Evolutionary conservation across 1,139 yeast genomes (phyloP), one percentile per base, ranked within the genome.

Genomic region (Pichia sp.): DNA sequence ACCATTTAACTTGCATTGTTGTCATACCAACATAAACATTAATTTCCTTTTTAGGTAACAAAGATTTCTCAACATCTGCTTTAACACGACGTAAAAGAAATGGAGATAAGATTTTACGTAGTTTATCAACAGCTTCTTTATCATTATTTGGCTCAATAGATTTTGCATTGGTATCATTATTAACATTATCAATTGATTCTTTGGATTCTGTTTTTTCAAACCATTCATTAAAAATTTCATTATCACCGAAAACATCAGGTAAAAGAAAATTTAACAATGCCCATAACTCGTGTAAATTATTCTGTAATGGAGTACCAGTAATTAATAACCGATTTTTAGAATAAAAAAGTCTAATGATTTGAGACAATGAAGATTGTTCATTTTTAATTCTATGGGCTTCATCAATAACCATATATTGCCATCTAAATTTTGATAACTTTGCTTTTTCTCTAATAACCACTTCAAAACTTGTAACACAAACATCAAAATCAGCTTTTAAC

Each of bases 301-400:
- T 93, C 65, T 93, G 99, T 54, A 93, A 72, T 0, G 99, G 99
- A 0, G 99, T 93, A 61, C 99, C 99, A 0, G 99, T 93, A 54
- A 93, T 91, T 52, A 93, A 73, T 48, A 93, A 73, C 59, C 99
- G 74, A 65, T 88, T 89, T 54, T 86, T 79, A 6, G 97, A 88
- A 64, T 87, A 84, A 64, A 93, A 90, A 48, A 89, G 73, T 58
- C 98, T 80, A 52, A 93, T 84, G 56, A 93, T 90, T 67, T 90
- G 96, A 0, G 96, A 89, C 53, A 93, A 74, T 52, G 95, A 81
- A 49, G 95, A 83, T 64, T 87, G 96, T 67, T 93, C 98, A 67
- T 93, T 93, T 67, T 93, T 93, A 66, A 93, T 91, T 65, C 98
- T 79, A 67, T 93, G 99, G 2, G 98, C 99, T 69, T 93, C 99